These are phyloP conservation scores for Pyronema domesticum DNA, from an alignment of 495 filamentous ascomycete genomes.

Conservation along the genomic window DNA sequence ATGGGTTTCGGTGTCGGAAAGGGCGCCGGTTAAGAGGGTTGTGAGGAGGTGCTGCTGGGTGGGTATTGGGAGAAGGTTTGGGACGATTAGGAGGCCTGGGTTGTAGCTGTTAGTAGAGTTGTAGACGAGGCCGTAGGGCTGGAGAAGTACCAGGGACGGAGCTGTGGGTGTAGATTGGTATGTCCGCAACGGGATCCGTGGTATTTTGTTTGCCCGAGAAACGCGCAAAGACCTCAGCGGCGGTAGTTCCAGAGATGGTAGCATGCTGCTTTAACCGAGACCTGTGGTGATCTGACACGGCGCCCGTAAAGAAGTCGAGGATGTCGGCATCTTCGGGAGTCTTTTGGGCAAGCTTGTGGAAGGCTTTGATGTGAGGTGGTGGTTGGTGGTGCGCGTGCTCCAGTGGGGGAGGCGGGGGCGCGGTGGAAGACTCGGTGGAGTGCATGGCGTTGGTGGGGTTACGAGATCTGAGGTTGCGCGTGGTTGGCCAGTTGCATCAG, in stretches of 20 bases:
- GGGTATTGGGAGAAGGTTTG: slow-evolving; percentile 32
- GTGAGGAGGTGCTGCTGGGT: slow-evolving; percentile 23
- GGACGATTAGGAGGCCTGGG: slow-evolving; percentile 19
- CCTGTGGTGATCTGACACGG: slow-evolving; percentile 8
- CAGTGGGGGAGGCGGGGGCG: slow-evolving; percentile 8
- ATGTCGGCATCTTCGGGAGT: slow-evolving; percentile 5
- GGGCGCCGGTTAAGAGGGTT: slow-evolving; percentile 17
- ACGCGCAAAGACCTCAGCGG: not conserved
- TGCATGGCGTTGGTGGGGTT: not conserved
- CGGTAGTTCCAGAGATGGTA: not conserved
- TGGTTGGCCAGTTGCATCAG: too few species aligned
- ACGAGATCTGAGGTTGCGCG: too few species aligned
- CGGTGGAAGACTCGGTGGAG: not conserved
- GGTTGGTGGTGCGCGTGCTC: slow-evolving; percentile 12
- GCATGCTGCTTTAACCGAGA: slow-evolving; percentile 1
- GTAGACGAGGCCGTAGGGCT: not conserved
- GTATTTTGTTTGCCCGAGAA: slow-evolving; percentile 3
- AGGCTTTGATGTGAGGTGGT: slow-evolving; percentile 10
- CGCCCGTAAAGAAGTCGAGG: slow-evolving; percentile 8
- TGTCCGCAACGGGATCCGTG: not conserved
- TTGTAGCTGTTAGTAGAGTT: slow-evolving; percentile 6
- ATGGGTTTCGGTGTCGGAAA: slow-evolving; percentile 33
- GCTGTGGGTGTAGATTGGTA: slow-evolving; percentile 11
- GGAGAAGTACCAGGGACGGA: slow-evolving; percentile 14
- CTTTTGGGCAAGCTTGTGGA: slow-evolving; percentile 21